Conservation (phyloP, 768 basidiomycete genomes). For the Kwoniella heveanensis region DNA sequence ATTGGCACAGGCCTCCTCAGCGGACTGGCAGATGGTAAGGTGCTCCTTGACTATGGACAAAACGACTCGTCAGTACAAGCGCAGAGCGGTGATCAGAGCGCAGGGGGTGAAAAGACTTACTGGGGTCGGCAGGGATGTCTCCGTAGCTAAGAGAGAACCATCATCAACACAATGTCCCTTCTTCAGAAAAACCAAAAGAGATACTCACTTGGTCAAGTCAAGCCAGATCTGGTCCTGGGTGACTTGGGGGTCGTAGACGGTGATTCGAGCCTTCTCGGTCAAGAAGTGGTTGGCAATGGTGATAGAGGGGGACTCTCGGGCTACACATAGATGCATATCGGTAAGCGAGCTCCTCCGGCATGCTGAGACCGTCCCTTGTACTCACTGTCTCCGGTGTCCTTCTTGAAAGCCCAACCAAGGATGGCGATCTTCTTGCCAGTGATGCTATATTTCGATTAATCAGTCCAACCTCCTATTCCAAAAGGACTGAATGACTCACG, state of each 20-base stretch:
- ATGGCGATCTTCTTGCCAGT: constrained; percentile 79
- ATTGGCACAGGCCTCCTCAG: constrained; percentile 81
- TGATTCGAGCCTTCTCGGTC: constrained; percentile 80
- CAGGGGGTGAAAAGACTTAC: constrained; percentile 60
- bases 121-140: constrained; percentile 64
- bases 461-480: neutral
- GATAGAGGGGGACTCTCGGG: constrained; percentile 94
- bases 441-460: constrained; percentile 24
- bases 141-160: constrained; percentile 56
- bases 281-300: constrained; percentile 92
- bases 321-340: constrained; percentile 9
- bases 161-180: constrained; percentile 59
- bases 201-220: constrained; percentile 53
- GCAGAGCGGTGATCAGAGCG: no score
- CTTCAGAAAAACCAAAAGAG: constrained; percentile 75
- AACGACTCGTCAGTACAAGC: constrained; percentile 4
- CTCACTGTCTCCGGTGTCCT: constrained; percentile 89
- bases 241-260: constrained; percentile 89
- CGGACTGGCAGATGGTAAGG: constrained; percentile 74
- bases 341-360: neutral
- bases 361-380: no score
- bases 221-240: constrained; percentile 79
- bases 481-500: constrained; percentile 63
- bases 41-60: constrained; percentile 77
- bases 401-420: constrained; percentile 98